Conservation (phyloP, 148 eudicot species). For the Rhododendron molle region DNA sequence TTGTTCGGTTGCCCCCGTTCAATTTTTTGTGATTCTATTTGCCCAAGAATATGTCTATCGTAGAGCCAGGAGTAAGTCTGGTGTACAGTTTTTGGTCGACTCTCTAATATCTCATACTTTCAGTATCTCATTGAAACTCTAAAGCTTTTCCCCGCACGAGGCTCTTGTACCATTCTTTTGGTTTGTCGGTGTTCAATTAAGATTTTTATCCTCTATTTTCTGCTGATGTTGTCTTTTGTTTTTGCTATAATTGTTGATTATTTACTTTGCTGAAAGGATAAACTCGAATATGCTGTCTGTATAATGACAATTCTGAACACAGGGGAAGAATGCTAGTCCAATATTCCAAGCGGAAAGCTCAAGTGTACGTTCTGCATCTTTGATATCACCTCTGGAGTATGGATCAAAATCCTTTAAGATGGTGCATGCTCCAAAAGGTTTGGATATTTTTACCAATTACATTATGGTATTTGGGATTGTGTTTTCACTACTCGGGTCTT, state of each 20-base stretch:
- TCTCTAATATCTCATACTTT: neutral
- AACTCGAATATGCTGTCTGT: neutral
- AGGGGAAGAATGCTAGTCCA: constrained; percentile 37
- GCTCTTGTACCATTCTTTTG: neutral
- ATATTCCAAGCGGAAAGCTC: constrained; percentile 21
- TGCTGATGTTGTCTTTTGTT: neutral
- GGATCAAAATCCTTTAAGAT: constrained; percentile 17
- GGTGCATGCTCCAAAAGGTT: constrained; percentile 26
- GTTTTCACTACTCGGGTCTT: neutral
- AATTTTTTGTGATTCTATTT: neutral
- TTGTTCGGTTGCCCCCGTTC: neutral
- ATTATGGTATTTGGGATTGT: neutral
- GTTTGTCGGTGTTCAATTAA: neutral
- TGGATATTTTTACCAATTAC: neutral
- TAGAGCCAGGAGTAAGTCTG: neutral
- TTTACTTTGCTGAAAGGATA: neutral
- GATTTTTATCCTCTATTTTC: neutral
- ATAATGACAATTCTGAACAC: constrained; percentile 1
- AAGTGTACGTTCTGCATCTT: constrained; percentile 19
- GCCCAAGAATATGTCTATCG: neutral
- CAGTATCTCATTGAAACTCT: neutral
- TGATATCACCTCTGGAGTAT: constrained; percentile 20
- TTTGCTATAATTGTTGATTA: neutral
- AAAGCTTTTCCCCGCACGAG: neutral
- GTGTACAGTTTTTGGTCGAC: neutral